These are phyloP conservation scores for Leersia perrieri DNA, from an alignment of 176 grass and related monocot genomes.

Conservation along the genomic window DNA sequence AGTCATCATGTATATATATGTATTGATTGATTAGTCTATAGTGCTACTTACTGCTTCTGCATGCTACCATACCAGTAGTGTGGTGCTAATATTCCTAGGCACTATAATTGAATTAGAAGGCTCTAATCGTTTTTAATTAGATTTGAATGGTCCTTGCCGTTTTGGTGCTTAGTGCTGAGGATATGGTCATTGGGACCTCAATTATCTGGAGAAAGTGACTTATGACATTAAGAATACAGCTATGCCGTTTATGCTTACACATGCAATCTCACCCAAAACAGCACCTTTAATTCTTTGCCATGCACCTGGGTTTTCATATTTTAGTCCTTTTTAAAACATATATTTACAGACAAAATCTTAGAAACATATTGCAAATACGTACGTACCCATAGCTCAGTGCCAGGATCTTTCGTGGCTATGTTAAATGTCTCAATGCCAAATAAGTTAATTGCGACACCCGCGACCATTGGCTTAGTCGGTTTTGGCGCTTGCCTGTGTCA, in stretches of 20 bases:
- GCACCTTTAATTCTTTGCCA: neutral
- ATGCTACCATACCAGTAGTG: neutral
- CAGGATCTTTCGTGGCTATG: too few relatives aligned
- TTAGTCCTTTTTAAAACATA: too few relatives aligned
- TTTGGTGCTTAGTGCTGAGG: neutral
- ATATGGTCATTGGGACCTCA: neutral
- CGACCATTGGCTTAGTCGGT: too few relatives aligned
- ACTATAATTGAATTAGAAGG: conserved; percentile 11
- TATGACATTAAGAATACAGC: neutral
- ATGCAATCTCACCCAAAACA: neutral
- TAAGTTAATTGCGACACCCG: too few relatives aligned
- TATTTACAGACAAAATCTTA: too few relatives aligned
- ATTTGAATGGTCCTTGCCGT: neutral
- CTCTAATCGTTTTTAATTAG: conserved; percentile 20
- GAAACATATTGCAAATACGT: too few relatives aligned
- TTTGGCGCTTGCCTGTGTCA: too few relatives aligned
- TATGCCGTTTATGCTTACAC: neutral
- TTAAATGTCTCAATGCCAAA: too few relatives aligned
- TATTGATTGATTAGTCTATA: neutral
- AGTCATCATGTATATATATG: neutral
- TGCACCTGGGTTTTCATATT: too few relatives aligned
- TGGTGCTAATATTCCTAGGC: neutral
- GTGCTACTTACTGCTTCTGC: neutral
- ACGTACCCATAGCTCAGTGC: too few relatives aligned
- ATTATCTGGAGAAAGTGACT: neutral